Evolutionary conservation across 257 asterid species (phyloP).

Genomic region (Prunella vulgaris): DNA sequence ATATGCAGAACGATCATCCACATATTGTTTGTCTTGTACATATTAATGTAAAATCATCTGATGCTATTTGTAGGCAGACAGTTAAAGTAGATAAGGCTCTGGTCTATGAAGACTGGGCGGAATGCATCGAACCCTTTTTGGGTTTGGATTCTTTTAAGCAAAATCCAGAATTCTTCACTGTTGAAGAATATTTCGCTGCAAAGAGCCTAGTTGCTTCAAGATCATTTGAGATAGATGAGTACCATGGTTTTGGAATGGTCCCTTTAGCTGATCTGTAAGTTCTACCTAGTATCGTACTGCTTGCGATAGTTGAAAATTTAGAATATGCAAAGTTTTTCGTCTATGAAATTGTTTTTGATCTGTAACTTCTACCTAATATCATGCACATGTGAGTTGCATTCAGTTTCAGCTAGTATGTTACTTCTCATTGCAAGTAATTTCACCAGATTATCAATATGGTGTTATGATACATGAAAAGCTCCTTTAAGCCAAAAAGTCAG

Average conservation of each 20-base stretch:
- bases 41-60: conserved; percentile 8
- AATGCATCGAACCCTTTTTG: conserved; percentile 65
- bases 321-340: neutral
- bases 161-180: conserved; percentile 51
- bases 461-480: neutral
- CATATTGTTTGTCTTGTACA: neutral
- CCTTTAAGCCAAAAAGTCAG: neutral
- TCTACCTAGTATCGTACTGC: conserved; percentile 14
- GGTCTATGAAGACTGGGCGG: conserved; percentile 78
- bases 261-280: conserved; percentile 98
- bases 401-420: neutral
- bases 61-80: conserved; percentile 51
- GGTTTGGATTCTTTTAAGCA: conserved; percentile 37
- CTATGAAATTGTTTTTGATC: neutral
- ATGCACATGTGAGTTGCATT: neutral
- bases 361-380: neutral
- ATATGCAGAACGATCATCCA: neutral
- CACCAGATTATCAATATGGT: neutral
- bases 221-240: conserved; percentile 73
- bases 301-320: neutral
- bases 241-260: conserved; percentile 88
- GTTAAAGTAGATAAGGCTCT: conserved; percentile 73
- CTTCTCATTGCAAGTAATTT: neutral
- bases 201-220: conserved; percentile 84
- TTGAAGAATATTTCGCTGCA: conserved; percentile 66